Evolutionary conservation across 148 eudicot species (phyloP), one percentile per base, ranked within the genome.

Genomic region (Gaultheria prostrata): DNA sequence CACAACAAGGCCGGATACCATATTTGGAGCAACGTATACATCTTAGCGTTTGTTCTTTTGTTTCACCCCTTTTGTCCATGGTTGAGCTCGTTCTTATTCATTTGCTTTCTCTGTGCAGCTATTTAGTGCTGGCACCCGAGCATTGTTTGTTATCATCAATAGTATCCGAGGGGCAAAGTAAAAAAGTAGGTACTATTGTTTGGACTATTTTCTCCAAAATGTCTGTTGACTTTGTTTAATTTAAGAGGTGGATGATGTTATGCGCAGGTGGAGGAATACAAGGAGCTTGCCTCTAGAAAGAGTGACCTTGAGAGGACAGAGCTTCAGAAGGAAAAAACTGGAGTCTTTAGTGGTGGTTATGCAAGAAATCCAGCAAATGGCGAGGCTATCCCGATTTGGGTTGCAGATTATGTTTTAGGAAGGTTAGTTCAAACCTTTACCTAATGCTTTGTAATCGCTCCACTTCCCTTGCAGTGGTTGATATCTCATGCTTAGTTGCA

Each of bases 281-380:
- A 85, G 84, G 99, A 94, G 84, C 84, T 91, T 79, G 94, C 98
- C 81, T 90, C 92, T 75, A 91, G 94, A 86, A 94, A 94, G 87
- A 97, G 98, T 91, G 99, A 97, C 77, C 93, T 97, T 73, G 98
- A 97, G 89, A 92, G 99, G 88, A 94, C 98, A 78, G 99, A 97
- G 87, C 99, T 97, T 81, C 98, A 97, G 83, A 97, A 93, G 84
- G 99, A 94, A 81, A 97, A 97, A 90, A 90, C 92, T 59, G 99
- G 99, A 72, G 98, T 97, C 61, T 94, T 97, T 83, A 94, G 89
- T 87, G 99, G 98, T 61, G 86, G 93, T 87, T 97, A 93, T 86
- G 98, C 96, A 48, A 88, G 86, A 85, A 97, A 94, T 89, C 95
- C 98, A 28, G 93, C 91, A 80, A 93, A 88, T 87, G 97, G 95